Conservation (phyloP, 2,329 filamentous ascomycete genomes). For the Colletotrichum lentis region DNA sequence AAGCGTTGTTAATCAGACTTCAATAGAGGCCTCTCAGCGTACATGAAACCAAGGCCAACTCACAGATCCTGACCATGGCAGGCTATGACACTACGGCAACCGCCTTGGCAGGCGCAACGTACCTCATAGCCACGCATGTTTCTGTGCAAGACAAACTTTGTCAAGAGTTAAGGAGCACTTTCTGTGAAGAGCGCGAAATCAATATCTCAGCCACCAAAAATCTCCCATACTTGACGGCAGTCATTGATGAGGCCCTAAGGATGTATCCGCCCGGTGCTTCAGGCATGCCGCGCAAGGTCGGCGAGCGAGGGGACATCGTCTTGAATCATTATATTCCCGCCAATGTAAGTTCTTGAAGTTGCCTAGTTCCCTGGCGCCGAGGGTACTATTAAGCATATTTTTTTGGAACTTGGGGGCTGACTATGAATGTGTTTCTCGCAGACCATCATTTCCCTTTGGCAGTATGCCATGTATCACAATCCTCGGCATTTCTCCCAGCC, state of each 20-base stretch:
- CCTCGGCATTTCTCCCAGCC: constrained; percentile 55
- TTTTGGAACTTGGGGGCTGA: not conserved
- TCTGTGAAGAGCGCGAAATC: constrained; percentile 49
- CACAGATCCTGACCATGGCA: constrained; percentile 42
- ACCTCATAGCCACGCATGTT: constrained; percentile 44
- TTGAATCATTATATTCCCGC: constrained; percentile 45
- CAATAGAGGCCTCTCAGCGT: not conserved
- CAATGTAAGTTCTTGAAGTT: constrained; percentile 38
- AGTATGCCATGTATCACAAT: constrained; percentile 55
- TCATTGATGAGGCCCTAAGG: constrained; percentile 53
- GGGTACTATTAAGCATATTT: not conserved
- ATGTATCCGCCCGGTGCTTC: constrained; percentile 47
- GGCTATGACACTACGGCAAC: constrained; percentile 49
- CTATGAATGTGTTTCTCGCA: constrained; percentile 34
- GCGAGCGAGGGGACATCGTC: constrained; percentile 45
- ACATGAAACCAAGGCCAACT: constrained; percentile 29
- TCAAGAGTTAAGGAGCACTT: constrained; percentile 49
- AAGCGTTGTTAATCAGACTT: not conserved
- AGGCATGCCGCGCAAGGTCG: constrained; percentile 42
- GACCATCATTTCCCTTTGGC: constrained; percentile 54
- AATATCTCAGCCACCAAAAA: constrained; percentile 43
- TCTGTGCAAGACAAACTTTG: constrained; percentile 43
- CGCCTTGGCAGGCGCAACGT: constrained; percentile 41
- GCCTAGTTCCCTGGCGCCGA: not conserved
- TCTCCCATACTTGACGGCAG: constrained; percentile 51